phyloP scores from a whole-genome alignment of 371 early-diverging fungal genomes.

The Mortierella polycephala region DNA sequence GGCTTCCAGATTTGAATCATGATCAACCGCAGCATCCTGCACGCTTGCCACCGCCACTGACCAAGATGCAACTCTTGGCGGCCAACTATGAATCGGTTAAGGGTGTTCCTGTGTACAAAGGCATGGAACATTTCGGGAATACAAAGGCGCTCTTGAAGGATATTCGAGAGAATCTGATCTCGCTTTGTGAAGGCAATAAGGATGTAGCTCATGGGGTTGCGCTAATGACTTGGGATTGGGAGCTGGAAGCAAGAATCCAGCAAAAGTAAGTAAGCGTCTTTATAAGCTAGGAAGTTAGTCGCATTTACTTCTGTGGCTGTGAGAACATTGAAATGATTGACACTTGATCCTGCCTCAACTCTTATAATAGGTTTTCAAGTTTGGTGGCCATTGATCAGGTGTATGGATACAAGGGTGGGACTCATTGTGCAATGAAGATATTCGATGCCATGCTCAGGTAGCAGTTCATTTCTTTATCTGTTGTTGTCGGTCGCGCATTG shows the following conservation, averaged over 20 bases:
- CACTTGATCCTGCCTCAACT: neutral
- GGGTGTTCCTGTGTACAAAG: neutral
- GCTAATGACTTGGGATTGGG: conserved; percentile 5
- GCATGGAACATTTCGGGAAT: conserved; percentile 39
- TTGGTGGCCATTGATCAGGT: conserved; percentile 13
- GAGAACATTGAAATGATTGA: neutral
- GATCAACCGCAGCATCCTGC: conserved; percentile 27
- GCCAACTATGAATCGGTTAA: too few species aligned
- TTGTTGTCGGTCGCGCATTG: neutral
- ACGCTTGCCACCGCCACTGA: neutral
- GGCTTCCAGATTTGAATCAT: conserved; percentile 49
- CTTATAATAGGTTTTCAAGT: conserved; percentile 4
- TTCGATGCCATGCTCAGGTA: conserved; percentile 22
- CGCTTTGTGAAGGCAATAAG: conserved; percentile 1
- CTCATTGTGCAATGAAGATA: conserved; percentile 16
- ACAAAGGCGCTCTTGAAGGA: conserved; percentile 12
- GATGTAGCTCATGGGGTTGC: neutral
- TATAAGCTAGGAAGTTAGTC: too few species aligned
- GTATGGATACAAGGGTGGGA: conserved; percentile 23
- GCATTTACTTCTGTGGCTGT: too few species aligned
- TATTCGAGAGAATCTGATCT: conserved; percentile 8
- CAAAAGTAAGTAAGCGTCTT: conserved; percentile 11
- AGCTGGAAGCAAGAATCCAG: conserved; percentile 9
- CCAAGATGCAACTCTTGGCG: neutral
- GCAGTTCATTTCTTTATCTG: neutral